Evolutionary conservation across 768 basidiomycete genomes (phyloP), one percentile per base, ranked within the genome.

Genomic region (Udeniomyces megalosporus): DNA sequence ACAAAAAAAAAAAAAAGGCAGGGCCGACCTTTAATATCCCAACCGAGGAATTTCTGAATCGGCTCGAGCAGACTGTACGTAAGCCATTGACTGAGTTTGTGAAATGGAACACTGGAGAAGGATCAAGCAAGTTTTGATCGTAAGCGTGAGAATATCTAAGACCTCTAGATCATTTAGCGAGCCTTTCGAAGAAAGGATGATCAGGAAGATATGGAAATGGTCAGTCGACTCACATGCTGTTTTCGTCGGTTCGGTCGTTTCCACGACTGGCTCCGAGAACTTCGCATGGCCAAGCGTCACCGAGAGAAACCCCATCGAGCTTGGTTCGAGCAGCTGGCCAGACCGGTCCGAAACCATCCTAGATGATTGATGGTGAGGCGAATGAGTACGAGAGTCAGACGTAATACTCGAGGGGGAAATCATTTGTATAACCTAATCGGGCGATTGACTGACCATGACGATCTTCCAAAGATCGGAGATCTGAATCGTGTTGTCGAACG

Each of bases 1-100:
- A 38, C 12, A 17, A 26, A 20, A 26, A 2, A 15, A 2, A 38
- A 14, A 20, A 1, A 42, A 3, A 10, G 11, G 52, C 3, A 68
- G 17, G 87, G 84, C 22, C 83, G 71, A 0, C 87, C 88, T 0
- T 84, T 81, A n/a, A 96, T 79, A 62, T 78, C 75, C 90, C 92
- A 97, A 0, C 79, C 78, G 7, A 91, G 77, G 1, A 84, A 75
- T 66, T 79, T 81, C 72, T 91, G 80, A 47, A 97, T 79, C 1
- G 86, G 83, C 71, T 91, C 85, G 35, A 95, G 77, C 22, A 99
- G 77, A 67, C 84, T 86, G 72, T 95, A 93, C 8, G 90, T 85
- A 60, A 88, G 78, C 93, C 93, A 99, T 65, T 86, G 85, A 0
- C 88, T 89, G 52, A 99, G 78, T 72, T 99, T 97, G 76, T 96